phyloP scores from a whole-genome alignment of 129 eudicot species.

The Sambucus nigra region DNA sequence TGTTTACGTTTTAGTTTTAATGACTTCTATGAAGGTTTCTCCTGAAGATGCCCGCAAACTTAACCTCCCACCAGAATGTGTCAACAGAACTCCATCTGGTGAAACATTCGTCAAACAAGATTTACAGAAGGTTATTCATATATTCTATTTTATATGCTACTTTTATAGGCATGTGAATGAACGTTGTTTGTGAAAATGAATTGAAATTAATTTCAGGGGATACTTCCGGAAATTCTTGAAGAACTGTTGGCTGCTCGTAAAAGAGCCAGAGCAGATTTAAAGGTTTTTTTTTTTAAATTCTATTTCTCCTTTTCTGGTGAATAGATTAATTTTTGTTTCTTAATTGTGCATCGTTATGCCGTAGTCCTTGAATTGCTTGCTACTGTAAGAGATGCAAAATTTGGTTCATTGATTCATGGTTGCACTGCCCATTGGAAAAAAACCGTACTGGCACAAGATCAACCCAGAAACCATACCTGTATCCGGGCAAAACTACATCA shows the following conservation, averaged over 20 bases:
- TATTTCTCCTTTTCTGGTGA: not conserved
- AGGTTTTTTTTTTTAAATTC: slow-evolving; percentile 30
- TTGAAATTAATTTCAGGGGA: slow-evolving; percentile 55
- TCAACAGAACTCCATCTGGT: slow-evolving; percentile 94
- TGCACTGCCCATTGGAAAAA: too few species aligned
- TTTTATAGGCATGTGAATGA: not conserved
- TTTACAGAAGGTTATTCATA: slow-evolving; percentile 67
- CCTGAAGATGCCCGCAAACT: slow-evolving; percentile 76
- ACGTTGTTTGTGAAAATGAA: slow-evolving; percentile 2
- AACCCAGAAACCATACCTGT: too few species aligned
- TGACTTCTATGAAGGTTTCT: slow-evolving; percentile 51
- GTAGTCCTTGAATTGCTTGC: not conserved
- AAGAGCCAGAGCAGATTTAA: slow-evolving; percentile 95
- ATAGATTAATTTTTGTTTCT: not conserved
- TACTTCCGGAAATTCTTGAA: slow-evolving; percentile 99
- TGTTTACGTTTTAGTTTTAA: slow-evolving; percentile 10
- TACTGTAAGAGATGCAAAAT: not conserved
- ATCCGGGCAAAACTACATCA: too few species aligned
- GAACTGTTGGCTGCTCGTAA: slow-evolving; percentile 94
- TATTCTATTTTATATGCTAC: not conserved
- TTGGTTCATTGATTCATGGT: not conserved
- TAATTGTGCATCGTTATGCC: not conserved
- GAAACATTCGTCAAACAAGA: slow-evolving; percentile 84
- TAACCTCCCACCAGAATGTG: slow-evolving; percentile 75
- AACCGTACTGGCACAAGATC: too few species aligned